Base-by-base conservation (phyloP, 2,329 filamentous ascomycete species). In the Hymenotorrendiella dingleyae region DNA sequence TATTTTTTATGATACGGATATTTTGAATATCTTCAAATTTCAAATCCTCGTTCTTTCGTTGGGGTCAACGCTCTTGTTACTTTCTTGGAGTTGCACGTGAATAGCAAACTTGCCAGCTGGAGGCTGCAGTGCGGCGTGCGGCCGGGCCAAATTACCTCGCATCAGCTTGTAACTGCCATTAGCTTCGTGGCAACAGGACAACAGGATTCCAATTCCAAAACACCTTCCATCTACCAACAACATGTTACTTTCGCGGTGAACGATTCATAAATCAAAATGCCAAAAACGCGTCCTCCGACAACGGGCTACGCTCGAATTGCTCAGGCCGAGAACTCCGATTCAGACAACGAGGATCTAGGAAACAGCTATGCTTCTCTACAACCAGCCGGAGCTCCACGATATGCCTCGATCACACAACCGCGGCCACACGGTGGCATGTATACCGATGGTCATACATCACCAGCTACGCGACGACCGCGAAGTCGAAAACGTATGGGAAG, bases 281-380 rank as follows among this genome's bases (percentile, higher is more conserved):
- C 36, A 7, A 43, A 24, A 49, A 54, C 52, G 42, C 48, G 60
- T 47, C 85, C 83, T 48, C 74, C 83, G 45, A 86, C 83, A 32
- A 90, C 86, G 51, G 86, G 86, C 64, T 93, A 93, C 67, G 86
- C 88, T 65, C 84, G 84, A 60, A 80, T 93, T 45, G 82, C 86
- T 50, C 86, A 93, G 66, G 86, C 85, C 54, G 86, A 90, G 60
- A 80, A 83, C 54, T 73, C 83, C 59, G 82, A 84, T 44, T 84
- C 82, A 41, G 82, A 86, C 50, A 76, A 82, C 43, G 80, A 84
- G 43, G 72, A 79, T 60, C 61, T 80, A 52, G 63, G 70, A 48
- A 67, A 73, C 44, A 68, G 67, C 48, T 71, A 73, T 49, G 67
- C 71, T 22, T 75, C 76, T 22, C 61, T 78, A 39, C 77, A 78